phyloP scores from a whole-genome alignment of 345 rosid genomes.

The Eucalyptus grandis region DNA sequence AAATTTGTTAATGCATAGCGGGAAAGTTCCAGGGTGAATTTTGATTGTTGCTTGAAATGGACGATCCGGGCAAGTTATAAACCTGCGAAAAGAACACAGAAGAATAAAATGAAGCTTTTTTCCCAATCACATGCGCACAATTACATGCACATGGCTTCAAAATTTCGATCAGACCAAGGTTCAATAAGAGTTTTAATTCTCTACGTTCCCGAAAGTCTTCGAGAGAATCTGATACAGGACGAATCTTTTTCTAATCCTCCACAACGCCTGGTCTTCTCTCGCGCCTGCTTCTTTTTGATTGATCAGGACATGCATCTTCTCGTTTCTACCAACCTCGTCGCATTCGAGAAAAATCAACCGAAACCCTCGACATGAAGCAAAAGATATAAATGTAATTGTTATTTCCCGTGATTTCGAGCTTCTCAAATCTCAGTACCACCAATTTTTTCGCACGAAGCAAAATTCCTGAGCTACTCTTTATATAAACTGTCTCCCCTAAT shows the following conservation, averaged over 20 bases:
- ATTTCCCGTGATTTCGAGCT: no score
- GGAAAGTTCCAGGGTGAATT: not conserved
- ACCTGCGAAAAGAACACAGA: not conserved
- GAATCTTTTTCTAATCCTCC: not conserved
- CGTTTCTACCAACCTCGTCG: not conserved
- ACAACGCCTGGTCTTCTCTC: not conserved
- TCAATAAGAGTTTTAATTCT: not conserved
- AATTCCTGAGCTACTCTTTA: no score
- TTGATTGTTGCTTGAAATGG: not conserved
- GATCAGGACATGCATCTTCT: not conserved
- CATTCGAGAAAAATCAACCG: not conserved
- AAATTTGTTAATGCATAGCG: not conserved
- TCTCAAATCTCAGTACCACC: no score
- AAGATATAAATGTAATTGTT: no score
- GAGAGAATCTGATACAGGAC: not conserved
- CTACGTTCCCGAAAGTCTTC: not conserved
- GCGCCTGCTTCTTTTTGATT: not conserved
- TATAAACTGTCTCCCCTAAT: no score
- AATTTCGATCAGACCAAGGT: not conserved
- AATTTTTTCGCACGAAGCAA: no score
- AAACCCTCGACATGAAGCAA: not conserved
- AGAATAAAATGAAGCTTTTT: not conserved
- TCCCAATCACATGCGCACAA: not conserved
- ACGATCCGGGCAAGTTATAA: not conserved
- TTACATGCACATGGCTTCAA: not conserved